A percentile compares a stretch with the other conserved stretches of the same genome.
Evolutionary conservation across 163 green algal species (phyloP).

Genomic region (Chlorella variabilis): DNA sequence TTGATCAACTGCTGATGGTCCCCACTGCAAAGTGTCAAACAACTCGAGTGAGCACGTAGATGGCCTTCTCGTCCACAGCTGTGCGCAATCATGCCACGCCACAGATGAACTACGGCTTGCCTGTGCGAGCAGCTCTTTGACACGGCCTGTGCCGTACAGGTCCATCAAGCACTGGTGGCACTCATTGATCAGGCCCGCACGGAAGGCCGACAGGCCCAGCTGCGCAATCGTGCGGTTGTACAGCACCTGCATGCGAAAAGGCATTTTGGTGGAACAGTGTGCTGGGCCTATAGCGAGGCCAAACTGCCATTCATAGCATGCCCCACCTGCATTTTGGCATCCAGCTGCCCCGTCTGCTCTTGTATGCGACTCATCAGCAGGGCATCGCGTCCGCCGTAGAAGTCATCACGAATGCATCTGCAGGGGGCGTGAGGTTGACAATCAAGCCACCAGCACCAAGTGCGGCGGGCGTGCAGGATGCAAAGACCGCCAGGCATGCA

Average conservation of each 20-base stretch:
- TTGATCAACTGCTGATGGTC: not conserved
- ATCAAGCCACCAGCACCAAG: not conserved
- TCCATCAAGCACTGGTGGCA: constrained; percentile 91
- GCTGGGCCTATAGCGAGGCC: too few species aligned
- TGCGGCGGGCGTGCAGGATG: too few species aligned
- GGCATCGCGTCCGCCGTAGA: constrained; percentile 90
- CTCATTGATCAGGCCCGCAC: constrained; percentile 86
- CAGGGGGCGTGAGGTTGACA: too few species aligned
- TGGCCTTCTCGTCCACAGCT: too few species aligned
- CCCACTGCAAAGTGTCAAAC: too few species aligned
- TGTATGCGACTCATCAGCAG: constrained; percentile 98
- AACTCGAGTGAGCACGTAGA: too few species aligned
- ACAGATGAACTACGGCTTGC: too few species aligned
- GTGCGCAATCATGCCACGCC: too few species aligned
- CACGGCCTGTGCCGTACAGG: constrained; percentile 89
- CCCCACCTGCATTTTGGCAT: constrained; percentile 39
- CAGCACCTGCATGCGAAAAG: constrained; percentile 82
- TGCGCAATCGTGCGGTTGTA: constrained; percentile 96
- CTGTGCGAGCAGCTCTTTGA: constrained; percentile 98
- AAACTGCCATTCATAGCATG: not conserved
- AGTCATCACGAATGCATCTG: constrained; percentile 87
- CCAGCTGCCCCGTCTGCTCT: constrained; percentile 55
- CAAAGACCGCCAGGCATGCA: too few species aligned
- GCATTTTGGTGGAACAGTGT: too few species aligned
- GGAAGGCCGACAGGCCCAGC: constrained; percentile 95